Conservation (phyloP, 1,139 yeast genomes). For the Trichomonascaceae sp. region DNA sequence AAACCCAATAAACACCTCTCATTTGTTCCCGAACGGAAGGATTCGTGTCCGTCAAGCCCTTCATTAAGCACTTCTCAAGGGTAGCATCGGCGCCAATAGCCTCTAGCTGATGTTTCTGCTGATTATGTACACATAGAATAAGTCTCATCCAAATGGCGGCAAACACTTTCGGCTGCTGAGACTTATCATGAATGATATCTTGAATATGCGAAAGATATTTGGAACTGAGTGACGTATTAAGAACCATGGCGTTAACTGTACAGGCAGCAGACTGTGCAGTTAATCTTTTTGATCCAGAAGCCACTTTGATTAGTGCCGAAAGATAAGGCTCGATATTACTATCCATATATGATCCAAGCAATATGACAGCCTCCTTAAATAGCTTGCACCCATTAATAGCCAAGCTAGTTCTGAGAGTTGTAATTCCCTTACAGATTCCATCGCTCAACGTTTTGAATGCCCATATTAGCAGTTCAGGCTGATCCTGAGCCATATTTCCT, state of each 20-base stretch:
- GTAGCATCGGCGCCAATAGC: slow-evolving; percentile 40
- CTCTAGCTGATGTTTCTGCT: slow-evolving; percentile 35
- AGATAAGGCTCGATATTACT: slow-evolving; percentile 56
- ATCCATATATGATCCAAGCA: slow-evolving; percentile 49
- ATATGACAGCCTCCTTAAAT: slow-evolving; percentile 62
- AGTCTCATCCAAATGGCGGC: slow-evolving; percentile 69
- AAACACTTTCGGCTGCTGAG: slow-evolving; percentile 60
- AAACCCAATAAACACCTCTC: slow-evolving; percentile 70
- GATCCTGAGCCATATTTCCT: slow-evolving; percentile 46
- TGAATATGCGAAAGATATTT: slow-evolving; percentile 50
- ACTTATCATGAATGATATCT: slow-evolving; percentile 58
- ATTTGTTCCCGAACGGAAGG: slow-evolving; percentile 74
- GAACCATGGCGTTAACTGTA: slow-evolving; percentile 56
- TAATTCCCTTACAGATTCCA: slow-evolving; percentile 61
- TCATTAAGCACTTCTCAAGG: slow-evolving; percentile 48
- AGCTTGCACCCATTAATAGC: slow-evolving; percentile 71
- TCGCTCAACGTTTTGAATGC: slow-evolving; percentile 45
- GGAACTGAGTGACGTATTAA: slow-evolving; percentile 49
- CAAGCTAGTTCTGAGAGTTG: slow-evolving; percentile 78
- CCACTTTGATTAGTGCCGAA: slow-evolving; percentile 51
- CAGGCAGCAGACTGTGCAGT: slow-evolving; percentile 71
- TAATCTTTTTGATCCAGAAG: slow-evolving; percentile 73
- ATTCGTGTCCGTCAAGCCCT: slow-evolving; percentile 72
- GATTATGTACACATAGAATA: slow-evolving; percentile 41
- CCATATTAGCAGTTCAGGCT: slow-evolving; percentile 40